These are phyloP conservation scores for Kwoniella sp. DNA, from an alignment of 768 basidiomycete genomes.

Conservation along the genomic window DNA sequence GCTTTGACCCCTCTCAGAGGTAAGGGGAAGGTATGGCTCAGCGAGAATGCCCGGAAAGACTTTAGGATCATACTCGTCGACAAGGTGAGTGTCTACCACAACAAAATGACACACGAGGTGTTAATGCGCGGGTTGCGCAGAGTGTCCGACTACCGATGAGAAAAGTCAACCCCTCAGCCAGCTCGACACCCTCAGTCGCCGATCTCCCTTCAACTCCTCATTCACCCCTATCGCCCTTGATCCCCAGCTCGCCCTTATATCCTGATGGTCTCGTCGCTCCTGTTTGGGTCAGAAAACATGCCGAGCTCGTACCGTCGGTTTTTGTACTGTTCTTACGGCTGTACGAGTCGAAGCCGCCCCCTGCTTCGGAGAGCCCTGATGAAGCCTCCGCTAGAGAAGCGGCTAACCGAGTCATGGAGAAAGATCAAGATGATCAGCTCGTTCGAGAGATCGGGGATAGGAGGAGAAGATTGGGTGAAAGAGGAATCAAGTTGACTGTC, in stretches of 20 bases:
- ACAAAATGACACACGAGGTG: background rate
- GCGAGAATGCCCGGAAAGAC: conserved; percentile 46
- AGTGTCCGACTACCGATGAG: conserved; percentile 82
- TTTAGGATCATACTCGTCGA: conserved; percentile 87
- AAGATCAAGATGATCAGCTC: conserved; percentile 71
- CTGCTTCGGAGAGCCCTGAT: conserved; percentile 55
- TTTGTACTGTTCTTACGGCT: conserved; percentile 88
- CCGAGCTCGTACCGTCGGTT: conserved; percentile 83
- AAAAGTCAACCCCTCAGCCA: conserved; percentile 60
- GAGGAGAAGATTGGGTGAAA: conserved; percentile 77
- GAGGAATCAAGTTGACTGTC: conserved; percentile 90
- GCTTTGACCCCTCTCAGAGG: conserved; percentile 32
- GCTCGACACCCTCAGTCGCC: conserved; percentile 54
- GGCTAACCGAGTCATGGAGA: conserved; percentile 62
- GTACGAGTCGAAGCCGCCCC: conserved; percentile 63
- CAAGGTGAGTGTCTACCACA: conserved; percentile 59
- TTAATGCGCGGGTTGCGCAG: conserved; percentile 46
- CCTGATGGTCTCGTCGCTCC: conserved; percentile 97
- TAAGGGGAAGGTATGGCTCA: conserved; percentile 49
- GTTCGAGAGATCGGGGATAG: conserved; percentile 75
- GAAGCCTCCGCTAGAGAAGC: conserved; percentile 23
- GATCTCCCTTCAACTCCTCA: conserved; percentile 61
- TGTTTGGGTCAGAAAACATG: conserved; percentile 97
- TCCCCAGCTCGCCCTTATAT: conserved; percentile 80
- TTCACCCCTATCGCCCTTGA: conserved; percentile 91